These are phyloP conservation scores for Tricharina praecox DNA, from an alignment of 495 filamentous ascomycete genomes.

Conservation along the genomic window DNA sequence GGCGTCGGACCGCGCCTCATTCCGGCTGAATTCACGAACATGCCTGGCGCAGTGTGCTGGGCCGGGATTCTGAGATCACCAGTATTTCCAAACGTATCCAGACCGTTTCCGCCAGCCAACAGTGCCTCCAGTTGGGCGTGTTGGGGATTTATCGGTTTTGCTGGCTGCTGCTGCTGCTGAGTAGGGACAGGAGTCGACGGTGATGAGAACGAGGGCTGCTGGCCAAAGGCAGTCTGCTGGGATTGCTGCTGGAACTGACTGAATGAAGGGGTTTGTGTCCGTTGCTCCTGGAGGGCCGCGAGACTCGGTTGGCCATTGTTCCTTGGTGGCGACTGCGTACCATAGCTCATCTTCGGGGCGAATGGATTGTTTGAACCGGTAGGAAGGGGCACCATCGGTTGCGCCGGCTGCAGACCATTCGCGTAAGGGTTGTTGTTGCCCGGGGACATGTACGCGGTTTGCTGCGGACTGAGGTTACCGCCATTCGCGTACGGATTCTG, in stretches of 20 bases:
- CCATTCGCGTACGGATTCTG: slow-evolving; percentile 49
- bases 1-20: slow-evolving; percentile 44
- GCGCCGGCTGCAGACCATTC: slow-evolving; percentile 31
- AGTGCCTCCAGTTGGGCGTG: slow-evolving; percentile 81
- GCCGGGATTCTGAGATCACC: slow-evolving; percentile 88
- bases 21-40: slow-evolving; percentile 89
- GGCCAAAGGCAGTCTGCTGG: slow-evolving; percentile 13
- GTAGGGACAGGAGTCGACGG: slow-evolving; percentile 13
- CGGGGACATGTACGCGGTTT: slow-evolving; percentile 36
- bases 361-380: slow-evolving; percentile 98
- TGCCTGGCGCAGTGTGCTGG: slow-evolving; percentile 92
- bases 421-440: slow-evolving; percentile 82
- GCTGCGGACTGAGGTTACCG: slow-evolving; percentile 30
- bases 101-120: slow-evolving; percentile 68
- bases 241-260: slow-evolving; percentile 7
- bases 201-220: slow-evolving; percentile 6
- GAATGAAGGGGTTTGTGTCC: not conserved
- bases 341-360: slow-evolving; percentile 35
- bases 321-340: slow-evolving; percentile 38
- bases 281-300: slow-evolving; percentile 5
- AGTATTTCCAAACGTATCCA: slow-evolving; percentile 93
- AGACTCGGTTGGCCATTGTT: slow-evolving; percentile 10
- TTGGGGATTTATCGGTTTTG: slow-evolving; percentile 48
- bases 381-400: slow-evolving; percentile 44
- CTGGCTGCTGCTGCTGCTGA: slow-evolving; percentile 30